phyloP scores from a whole-genome alignment of 1,139 yeast species.

The Candida tropicalis region DNA sequence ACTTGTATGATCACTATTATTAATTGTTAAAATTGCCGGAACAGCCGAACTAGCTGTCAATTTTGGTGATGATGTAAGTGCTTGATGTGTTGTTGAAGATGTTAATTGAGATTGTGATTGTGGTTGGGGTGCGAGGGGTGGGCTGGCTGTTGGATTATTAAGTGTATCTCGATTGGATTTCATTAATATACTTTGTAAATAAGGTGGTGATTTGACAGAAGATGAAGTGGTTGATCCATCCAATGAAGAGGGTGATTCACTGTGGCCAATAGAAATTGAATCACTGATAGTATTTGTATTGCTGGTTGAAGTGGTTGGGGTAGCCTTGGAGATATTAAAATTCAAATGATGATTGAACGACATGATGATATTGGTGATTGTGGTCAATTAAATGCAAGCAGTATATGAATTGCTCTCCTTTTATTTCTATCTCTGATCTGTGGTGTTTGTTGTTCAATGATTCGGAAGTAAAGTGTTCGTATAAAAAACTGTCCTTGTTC shows the following conservation, averaged over 20 bases:
- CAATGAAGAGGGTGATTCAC: conserved; percentile 1
- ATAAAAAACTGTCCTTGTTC: background rate
- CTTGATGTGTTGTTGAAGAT: conserved; percentile 8
- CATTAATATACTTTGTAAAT: conserved; percentile 23
- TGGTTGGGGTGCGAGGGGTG: background rate
- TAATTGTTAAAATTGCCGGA: conserved; percentile 29
- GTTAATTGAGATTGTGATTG: no score
- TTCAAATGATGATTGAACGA: conserved; percentile 37
- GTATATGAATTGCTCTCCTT: background rate
- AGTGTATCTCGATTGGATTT: conserved; percentile 15
- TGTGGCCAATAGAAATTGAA: conserved; percentile 2
- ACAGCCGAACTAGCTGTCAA: conserved; percentile 23
- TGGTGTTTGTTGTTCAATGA: background rate
- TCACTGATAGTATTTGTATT: conserved; percentile 31
- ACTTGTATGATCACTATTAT: conserved; percentile 14
- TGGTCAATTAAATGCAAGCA: no score
- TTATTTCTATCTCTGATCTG: background rate
- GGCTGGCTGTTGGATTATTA: background rate
- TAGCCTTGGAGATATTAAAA: conserved; percentile 43
- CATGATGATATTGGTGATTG: conserved; percentile 20
- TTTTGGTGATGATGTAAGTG: conserved; percentile 10
- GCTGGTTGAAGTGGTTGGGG: conserved; percentile 49
- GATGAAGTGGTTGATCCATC: conserved; percentile 6
- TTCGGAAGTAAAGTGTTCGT: no score
- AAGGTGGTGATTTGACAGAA: conserved; percentile 20